Conservation (phyloP, 2,329 filamentous ascomycete species). For the Blastomyces emzantsi region DNA sequence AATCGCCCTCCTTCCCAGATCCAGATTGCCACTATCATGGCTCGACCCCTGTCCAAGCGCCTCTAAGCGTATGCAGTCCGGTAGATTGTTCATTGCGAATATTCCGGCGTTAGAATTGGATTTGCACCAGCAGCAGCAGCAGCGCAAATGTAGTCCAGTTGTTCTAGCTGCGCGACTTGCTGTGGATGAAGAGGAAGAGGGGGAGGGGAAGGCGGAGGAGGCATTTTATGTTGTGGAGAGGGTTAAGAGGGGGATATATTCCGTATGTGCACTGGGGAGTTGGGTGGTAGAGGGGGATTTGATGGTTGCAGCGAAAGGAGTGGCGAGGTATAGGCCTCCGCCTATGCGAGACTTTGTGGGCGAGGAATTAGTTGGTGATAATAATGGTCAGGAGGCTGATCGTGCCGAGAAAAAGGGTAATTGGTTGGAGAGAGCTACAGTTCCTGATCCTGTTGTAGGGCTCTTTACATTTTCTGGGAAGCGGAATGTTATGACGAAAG, state of each 20-base stretch:
- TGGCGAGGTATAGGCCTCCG: neutral
- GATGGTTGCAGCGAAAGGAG: constrained; percentile 29
- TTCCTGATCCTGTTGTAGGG: constrained; percentile 24
- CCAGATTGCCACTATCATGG: constrained; percentile 32
- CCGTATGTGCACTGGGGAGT: constrained; percentile 29
- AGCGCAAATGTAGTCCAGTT: constrained; percentile 19
- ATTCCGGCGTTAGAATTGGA: constrained; percentile 29
- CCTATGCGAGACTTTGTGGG: neutral
- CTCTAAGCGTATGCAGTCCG: constrained; percentile 23
- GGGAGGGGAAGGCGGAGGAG: constrained; percentile 15
- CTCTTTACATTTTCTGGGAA: constrained; percentile 18
- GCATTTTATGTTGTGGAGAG: constrained; percentile 33
- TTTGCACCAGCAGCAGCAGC: constrained; percentile 12
- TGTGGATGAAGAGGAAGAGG: neutral
- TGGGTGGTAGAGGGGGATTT: constrained; percentile 33
- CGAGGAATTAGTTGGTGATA: neutral
- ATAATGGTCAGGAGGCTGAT: constrained; percentile 9
- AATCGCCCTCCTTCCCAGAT: constrained; percentile 30
- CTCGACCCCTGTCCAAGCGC: constrained; percentile 26
- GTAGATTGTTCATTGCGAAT: constrained; percentile 32
- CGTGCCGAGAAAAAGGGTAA: constrained; percentile 11
- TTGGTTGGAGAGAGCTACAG: constrained; percentile 31
- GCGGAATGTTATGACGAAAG: constrained; percentile 19
- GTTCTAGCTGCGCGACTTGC: constrained; percentile 29
- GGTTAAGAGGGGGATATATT: constrained; percentile 33